Evolutionary conservation across 2,329 filamentous ascomycete species (phyloP), one percentile per base, ranked within the genome.

Genomic region (Colletotrichum lentis): DNA sequence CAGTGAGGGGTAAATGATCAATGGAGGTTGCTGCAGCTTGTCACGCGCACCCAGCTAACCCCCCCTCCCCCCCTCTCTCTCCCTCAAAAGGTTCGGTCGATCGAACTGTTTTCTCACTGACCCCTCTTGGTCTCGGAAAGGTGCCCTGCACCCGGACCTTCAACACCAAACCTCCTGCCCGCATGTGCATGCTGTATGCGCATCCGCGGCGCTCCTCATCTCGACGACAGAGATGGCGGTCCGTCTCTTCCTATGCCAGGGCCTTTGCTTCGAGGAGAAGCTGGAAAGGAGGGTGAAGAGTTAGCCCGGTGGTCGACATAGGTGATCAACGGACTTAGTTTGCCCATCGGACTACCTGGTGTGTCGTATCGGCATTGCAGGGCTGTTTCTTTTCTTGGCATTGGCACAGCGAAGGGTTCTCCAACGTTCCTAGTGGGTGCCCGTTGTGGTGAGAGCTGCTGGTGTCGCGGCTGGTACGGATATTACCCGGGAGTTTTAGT

Each of bases 81-180:
- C 6, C 27, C 27, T 27, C 27, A 27, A 27, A 27, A 27, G 27
- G 27, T 27, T 27, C 27, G 27, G 27, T 27, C 27, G 27, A 27
- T 27, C 27, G 27, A 27, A 27, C 27, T 27, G 27, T 27, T 27
- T 27, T 27, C 27, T 27, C 27, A 27, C 8, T 27, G 27, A 62
- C 63, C 63, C 57, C 63, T 62, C 63, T 67, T 53, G 53, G 67
- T 58, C 63, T 69, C 55, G 67, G 67, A 62, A 58, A 62, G 22
- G n/a, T 43, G 67, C 57, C 46, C 47, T 66, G 67, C 37, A 62
- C 67, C 64, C 62, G 50, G 67, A 50, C 67, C 65, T 49, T 49
- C 52, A 27, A 43, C 39, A 22, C 56, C 67, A 69, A 62, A 53
- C 67, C 63, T 57, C 43, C 55, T 55, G 63, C 64, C 56, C 37